A percentile compares a stretch with the other conserved stretches of the same genome.
phyloP scores from a whole-genome alignment of 2,329 filamentous ascomycete genomes.

The Mollisiaceae sp. region DNA sequence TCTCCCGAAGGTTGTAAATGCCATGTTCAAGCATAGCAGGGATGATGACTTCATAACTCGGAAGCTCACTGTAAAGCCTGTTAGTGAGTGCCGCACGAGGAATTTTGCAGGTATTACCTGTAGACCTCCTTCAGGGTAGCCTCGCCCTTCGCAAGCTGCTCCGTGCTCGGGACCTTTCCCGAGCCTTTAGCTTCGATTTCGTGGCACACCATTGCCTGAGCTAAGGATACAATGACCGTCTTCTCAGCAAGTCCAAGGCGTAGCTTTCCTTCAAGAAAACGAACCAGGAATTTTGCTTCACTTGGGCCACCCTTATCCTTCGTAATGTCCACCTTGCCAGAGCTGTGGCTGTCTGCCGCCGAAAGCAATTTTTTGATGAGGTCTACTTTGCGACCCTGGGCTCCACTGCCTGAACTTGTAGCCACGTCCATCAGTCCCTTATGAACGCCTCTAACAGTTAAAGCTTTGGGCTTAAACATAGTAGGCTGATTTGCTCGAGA shows the following conservation, averaged over 20 bases:
- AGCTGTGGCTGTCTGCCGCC: conserved; percentile 75
- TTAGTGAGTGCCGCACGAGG: conserved; percentile 41
- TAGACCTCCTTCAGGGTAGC: conserved; percentile 88
- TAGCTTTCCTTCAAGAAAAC: conserved; percentile 93
- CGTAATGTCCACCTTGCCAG: conserved; percentile 84
- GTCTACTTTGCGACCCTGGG: conserved; percentile 89
- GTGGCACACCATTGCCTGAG: conserved; percentile 86
- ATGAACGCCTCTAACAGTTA: conserved; percentile 87
- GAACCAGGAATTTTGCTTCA: conserved; percentile 91
- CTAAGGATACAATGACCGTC: conserved; percentile 87
- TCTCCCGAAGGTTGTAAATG: conserved; percentile 79
- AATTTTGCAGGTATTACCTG: conserved; percentile 57
- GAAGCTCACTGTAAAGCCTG: conserved; percentile 72
- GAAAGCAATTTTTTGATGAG: conserved; percentile 97
- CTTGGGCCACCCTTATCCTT: conserved; percentile 93
- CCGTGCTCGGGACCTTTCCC: conserved; percentile 68
- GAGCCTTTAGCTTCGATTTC: conserved; percentile 73
- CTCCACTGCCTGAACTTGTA: conserved; percentile 82
- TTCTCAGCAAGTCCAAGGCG: conserved; percentile 89
- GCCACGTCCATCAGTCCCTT: conserved; percentile 88
- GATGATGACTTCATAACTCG: conserved; percentile 93
- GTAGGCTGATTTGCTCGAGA: conserved; percentile 94
- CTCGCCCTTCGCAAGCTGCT: conserved; percentile 83
- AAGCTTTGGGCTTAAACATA: conserved; percentile 95
- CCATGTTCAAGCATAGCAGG: conserved; percentile 87